Conservation (phyloP, 805 yeast genomes). For the Kodamaea fukazawae region DNA sequence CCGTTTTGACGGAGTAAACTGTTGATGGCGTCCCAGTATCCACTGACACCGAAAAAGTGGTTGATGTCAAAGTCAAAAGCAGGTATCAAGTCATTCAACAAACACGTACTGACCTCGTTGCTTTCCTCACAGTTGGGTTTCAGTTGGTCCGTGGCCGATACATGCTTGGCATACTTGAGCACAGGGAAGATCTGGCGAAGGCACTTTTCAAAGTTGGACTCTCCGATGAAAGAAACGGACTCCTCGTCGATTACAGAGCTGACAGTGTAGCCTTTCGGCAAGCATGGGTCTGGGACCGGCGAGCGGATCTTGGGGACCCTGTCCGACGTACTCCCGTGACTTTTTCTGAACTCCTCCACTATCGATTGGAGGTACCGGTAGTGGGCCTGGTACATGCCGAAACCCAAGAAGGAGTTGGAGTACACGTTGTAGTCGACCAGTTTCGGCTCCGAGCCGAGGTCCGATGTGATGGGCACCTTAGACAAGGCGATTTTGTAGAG, state of each 20-base stretch:
- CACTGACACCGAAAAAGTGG: conserved; percentile 63
- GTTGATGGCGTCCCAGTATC: conserved; percentile 63
- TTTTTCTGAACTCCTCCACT: conserved; percentile 19
- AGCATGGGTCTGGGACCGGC: conserved; percentile 53
- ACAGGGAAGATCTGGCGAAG: conserved; percentile 46
- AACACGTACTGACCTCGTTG: conserved; percentile 43
- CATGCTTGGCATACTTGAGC: conserved; percentile 32
- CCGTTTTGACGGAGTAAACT: conserved; percentile 23
- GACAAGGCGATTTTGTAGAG: conserved; percentile 46
- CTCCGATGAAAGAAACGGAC: conserved; percentile 46
- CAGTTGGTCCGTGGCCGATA: conserved; percentile 16
- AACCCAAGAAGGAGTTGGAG: conserved; percentile 57
- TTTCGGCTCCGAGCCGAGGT: background rate
- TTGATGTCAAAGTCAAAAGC: conserved; percentile 55
- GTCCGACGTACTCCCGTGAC: conserved; percentile 12
- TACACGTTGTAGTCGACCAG: conserved; percentile 34
- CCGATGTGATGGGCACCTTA: conserved; percentile 21
- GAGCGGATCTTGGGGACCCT: conserved; percentile 15
- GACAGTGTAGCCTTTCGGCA: conserved; percentile 46
- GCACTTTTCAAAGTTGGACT: conserved; percentile 51
- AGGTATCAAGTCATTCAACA: conserved; percentile 52
- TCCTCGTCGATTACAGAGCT: conserved; percentile 19
- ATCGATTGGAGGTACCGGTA: conserved; percentile 42
- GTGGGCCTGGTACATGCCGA: conserved; percentile 59
- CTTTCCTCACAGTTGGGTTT: conserved; percentile 28